Base-by-base conservation (phyloP, 257 asterid species). In the Ocimum tenuiflorum region DNA sequence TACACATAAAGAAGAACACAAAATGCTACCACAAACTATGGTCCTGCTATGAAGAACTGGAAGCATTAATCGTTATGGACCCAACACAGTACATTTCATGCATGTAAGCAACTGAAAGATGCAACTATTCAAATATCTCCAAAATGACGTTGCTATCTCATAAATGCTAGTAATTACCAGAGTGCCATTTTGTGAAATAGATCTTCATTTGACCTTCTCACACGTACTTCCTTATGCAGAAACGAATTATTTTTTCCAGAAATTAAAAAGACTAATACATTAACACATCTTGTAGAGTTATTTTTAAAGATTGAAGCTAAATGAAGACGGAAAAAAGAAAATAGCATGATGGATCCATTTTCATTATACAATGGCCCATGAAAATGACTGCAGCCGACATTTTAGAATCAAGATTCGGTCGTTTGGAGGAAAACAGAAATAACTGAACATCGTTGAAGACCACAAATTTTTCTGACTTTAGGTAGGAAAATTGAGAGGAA, bases 21-120 rank as follows among this genome's bases (percentile, higher is more conserved):
- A 77, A 70, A 72, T 68, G 73, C 78, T 75, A 77, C 81, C 84
- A 84, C 81, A 86, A 54, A 72, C 19, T 72, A 76, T 76, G 86
- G 89, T 57, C 89, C 89, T 67, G 74, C 79, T 15, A 12, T 61
- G 70, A 63, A 62, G 77, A 67, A 68, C 69, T 69, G 69, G 73
- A 31, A 42, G 73, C 79, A 75, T 56, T 68, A 65, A 75, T 64
- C 78, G 13, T 48, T 18, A 57, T 69, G 73, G 86, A 70, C 96
- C 94, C 85, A 63, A n/a, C n/a, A n/a, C 74, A n/a, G n/a, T n/a
- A n/a, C n/a, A n/a, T n/a, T n/a, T 61, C 72, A 60, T 52, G 55
- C 70, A 61, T 43, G 68, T 68, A 43, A 61, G 58, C 45, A 57
- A 72, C 59, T 2, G 55, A 69, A 55, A 67, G n/a, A n/a, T n/a